Percentiles rank a stretch among this genome's conserved stretches.
Conservation (phyloP, 768 basidiomycete genomes). For the Phlebiopsis gigantea region DNA sequence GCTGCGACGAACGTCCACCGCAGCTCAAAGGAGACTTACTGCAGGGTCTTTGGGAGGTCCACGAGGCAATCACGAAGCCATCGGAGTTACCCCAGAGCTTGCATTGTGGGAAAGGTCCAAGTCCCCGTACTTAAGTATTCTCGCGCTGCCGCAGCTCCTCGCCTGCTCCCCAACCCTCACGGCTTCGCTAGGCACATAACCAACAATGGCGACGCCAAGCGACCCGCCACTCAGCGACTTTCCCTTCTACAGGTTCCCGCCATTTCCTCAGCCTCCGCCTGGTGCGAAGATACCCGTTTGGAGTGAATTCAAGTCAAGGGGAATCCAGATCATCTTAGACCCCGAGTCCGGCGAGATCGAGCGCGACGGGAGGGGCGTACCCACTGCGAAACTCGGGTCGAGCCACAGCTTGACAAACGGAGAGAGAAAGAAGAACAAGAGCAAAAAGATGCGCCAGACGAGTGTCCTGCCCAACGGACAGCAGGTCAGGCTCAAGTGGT, state of each 20-base stretch:
- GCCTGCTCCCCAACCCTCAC: neutral
- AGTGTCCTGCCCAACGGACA: slow-evolving; percentile 16
- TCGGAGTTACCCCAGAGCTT: neutral
- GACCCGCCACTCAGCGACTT: neutral
- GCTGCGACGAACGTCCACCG: neutral
- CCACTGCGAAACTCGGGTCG: slow-evolving; percentile 50
- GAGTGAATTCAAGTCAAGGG: slow-evolving; percentile 49
- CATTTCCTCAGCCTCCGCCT: slow-evolving; percentile 40
- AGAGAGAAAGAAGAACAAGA: slow-evolving; percentile 47
- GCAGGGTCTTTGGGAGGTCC: neutral
- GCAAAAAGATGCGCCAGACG: slow-evolving; percentile 28
- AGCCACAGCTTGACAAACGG: slow-evolving; percentile 61
- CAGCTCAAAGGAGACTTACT: neutral
- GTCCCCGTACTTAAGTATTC: neutral
- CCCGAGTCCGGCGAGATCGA: slow-evolving; percentile 41
- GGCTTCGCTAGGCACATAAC: neutral
- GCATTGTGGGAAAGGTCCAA: neutral
- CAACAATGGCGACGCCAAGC: neutral
- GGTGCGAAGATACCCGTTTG: slow-evolving; percentile 51
- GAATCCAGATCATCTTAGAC: slow-evolving; percentile 49
- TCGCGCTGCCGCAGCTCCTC: neutral
- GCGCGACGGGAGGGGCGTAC: slow-evolving; percentile 61
- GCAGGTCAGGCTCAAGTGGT: slow-evolving; percentile 44
- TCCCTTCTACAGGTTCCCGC: slow-evolving; percentile 33
- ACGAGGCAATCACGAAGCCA: no score